These are phyloP conservation scores for Phaeosphaeria sp. DNA, from an alignment of 2,329 filamentous ascomycete genomes.

Conservation along the genomic window DNA sequence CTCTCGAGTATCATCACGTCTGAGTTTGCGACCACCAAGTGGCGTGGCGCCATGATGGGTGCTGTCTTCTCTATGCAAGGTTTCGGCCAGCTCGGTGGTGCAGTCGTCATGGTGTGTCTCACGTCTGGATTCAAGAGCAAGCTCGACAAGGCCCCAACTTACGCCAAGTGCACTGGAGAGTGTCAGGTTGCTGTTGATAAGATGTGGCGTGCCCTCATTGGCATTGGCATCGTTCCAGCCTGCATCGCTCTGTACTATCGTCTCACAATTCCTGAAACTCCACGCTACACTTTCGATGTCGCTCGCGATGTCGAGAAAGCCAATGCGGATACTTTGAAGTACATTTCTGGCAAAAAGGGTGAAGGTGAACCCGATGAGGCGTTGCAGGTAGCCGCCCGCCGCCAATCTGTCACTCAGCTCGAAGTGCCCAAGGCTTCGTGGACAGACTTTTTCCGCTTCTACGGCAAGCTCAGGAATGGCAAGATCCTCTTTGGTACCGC, in stretches of 20 bases:
- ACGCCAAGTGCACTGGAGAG: slow-evolving; percentile 36
- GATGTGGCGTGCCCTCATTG: slow-evolving; percentile 52
- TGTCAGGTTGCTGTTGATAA: slow-evolving; percentile 48
- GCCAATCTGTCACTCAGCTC: slow-evolving; percentile 62
- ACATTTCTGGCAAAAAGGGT: slow-evolving; percentile 68
- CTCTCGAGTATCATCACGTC: slow-evolving; percentile 83
- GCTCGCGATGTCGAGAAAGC: slow-evolving; percentile 57
- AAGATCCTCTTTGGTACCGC: slow-evolving; percentile 79
- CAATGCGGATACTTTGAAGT: slow-evolving; percentile 75
- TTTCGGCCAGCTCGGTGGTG: slow-evolving; percentile 50
- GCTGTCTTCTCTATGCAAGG: slow-evolving; percentile 55
- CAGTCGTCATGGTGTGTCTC: slow-evolving; percentile 44
- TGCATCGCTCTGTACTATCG: slow-evolving; percentile 52
- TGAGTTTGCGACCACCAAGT: slow-evolving; percentile 52
- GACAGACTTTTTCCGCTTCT: slow-evolving; percentile 74
- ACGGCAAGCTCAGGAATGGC: slow-evolving; percentile 73
- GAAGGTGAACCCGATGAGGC: slow-evolving; percentile 73
- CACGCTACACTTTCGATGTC: slow-evolving; percentile 52
- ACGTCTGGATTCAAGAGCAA: slow-evolving; percentile 40
- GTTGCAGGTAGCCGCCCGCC: slow-evolving; percentile 64
- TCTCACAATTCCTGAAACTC: slow-evolving; percentile 52
- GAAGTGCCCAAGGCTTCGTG: slow-evolving; percentile 74
- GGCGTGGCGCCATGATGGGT: slow-evolving; percentile 51
- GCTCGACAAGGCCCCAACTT: slow-evolving; percentile 23
- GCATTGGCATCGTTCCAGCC: slow-evolving; percentile 51